Evolutionary conservation across 805 yeast species (phyloP).

Genomic region (Zygoascus ofunaensis): DNA sequence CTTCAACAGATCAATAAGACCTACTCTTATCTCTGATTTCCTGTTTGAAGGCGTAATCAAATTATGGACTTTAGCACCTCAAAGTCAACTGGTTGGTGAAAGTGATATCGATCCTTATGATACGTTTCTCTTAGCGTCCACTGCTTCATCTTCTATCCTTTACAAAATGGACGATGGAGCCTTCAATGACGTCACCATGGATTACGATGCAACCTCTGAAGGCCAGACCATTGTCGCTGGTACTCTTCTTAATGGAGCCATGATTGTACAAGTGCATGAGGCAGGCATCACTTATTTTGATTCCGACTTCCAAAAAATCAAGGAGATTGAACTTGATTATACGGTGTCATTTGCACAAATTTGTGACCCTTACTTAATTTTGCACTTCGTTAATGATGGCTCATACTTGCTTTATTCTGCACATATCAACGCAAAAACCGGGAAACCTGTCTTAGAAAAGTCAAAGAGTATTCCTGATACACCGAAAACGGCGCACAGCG

Average conservation of each 20-base stretch:
- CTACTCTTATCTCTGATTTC: conserved; percentile 55
- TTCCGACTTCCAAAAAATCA: conserved; percentile 9
- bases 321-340: conserved; percentile 7
- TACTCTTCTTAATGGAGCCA: conserved; percentile 43
- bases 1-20: conserved; percentile 60
- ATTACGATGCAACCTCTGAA: conserved; percentile 49
- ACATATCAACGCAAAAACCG: conserved; percentile 3
- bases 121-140: conserved; percentile 63
- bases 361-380: conserved; percentile 17
- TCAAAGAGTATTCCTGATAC: conserved; percentile 1
- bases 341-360: conserved; percentile 18
- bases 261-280: conserved; percentile 68
- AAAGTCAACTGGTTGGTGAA: conserved; percentile 16
- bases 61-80: conserved; percentile 15
- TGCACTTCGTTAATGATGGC: conserved; percentile 22
- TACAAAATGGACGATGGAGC: conserved; percentile 25
- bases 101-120: conserved; percentile 34
- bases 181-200: conserved; percentile 49
- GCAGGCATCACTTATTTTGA: conserved; percentile 50
- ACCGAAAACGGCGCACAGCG: conserved; percentile 1
- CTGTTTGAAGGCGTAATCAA: conserved; percentile 58
- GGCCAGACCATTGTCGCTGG: conserved; percentile 60
- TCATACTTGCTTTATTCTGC: conserved; percentile 3
- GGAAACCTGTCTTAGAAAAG: conserved; percentile 4
- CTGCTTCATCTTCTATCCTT: conserved; percentile 39